Base-by-base conservation (phyloP, 202 grass and related monocot species). In the Hordeum pubiflorum region DNA sequence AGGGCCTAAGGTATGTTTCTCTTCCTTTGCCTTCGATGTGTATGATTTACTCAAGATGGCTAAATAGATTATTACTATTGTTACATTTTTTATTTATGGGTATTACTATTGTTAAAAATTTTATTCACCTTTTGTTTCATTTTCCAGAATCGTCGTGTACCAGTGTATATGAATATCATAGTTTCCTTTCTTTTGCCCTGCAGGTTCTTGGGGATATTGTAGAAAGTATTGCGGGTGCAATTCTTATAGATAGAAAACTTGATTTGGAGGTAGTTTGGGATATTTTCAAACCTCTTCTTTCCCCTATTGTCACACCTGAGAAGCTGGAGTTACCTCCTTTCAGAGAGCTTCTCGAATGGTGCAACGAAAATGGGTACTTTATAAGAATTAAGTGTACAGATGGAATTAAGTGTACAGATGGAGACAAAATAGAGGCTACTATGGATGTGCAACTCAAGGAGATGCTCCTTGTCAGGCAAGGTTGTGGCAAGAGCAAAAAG, bases 201-300 rank as follows among this genome's bases (percentile, higher is more conserved):
- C 69, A 98, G 92, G 96, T 88, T 84, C 89, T 98, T 69, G 90
- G 92, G 81, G 95, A 98, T 80, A 93, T 98, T 64, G 80, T 98
- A 81, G 95, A 98, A 91, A 98, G 95, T 87, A 90, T 95, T 72
- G 86, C 84, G 6, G 95, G 90, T 67, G 95, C 95, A 62, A 78
- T 93, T 62, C 68, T 98, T 77, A 90, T 98, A 69, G 95, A 98
- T 75, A 88, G 77, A 63, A 90, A 91, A 89, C 87, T 98, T 82
- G 84, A 93, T 79, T 82, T 98, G 72, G 84, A 79, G 72, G 69
- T 69, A 81, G 85, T 88, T 58, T 95, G 96, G 96, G 54, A 85
- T 56, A 73, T 85, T 81, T 85, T 98, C 76, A 58, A 95, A 70
- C 79, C 82, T 52, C 82, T 98, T 59, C 87, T 98, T 86, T 95